phyloP scores from a whole-genome alignment of 169 alveolate species.

The Plasmodium knowlesi region DNA sequence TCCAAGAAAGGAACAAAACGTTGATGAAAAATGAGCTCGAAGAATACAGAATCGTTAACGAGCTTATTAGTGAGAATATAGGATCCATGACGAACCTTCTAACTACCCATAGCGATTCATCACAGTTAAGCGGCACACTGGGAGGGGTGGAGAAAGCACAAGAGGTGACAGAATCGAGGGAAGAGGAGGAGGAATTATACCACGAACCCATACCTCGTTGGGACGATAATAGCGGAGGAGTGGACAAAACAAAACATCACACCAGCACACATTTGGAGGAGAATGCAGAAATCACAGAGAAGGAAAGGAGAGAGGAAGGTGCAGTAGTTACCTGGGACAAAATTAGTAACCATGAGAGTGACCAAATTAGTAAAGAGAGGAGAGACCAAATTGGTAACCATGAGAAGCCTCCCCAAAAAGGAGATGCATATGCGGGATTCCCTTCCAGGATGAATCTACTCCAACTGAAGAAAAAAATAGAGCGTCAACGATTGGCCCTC shows the following conservation, averaged over 20 bases:
- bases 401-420: neutral
- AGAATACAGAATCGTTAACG: conserved; percentile 23
- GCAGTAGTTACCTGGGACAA: neutral
- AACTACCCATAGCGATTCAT: neutral
- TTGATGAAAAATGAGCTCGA: conserved; percentile 38
- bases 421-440: neutral
- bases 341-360: neutral
- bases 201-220: neutral
- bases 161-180: neutral
- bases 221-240: neutral
- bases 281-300: neutral
- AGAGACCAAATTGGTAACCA: neutral
- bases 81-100: neutral
- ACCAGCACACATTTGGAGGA: neutral
- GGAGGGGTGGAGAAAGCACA: neutral
- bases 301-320: neutral
- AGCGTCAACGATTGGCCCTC: conserved; percentile 6
- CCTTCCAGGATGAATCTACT: conserved; percentile 12
- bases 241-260: neutral
- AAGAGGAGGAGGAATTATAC: neutral
- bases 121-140: neutral
- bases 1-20: conserved; percentile 1
- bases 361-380: neutral
- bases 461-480: conserved; percentile 17
- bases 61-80: conserved; percentile 6